Percentiles rank a stretch among this genome's conserved stretches.
These are phyloP conservation scores for Oryza meridionalis DNA, from an alignment of 176 grass and related monocot genomes.

Conservation along the genomic window DNA sequence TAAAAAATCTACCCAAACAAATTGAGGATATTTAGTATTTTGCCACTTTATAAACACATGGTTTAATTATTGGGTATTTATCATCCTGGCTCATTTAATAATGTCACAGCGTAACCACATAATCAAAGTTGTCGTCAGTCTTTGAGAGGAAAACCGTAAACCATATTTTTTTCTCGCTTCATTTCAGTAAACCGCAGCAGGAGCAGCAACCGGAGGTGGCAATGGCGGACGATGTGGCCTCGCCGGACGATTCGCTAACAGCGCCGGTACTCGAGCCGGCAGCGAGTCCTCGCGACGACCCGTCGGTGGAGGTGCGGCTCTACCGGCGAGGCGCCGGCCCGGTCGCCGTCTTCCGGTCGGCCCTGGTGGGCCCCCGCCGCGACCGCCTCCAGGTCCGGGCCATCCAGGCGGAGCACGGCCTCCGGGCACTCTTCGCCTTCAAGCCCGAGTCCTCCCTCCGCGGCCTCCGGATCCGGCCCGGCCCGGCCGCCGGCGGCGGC, in stretches of 20 bases:
- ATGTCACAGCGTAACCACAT: no score
- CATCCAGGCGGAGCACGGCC: slow-evolving; percentile 54
- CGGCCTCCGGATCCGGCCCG: slow-evolving; percentile 61
- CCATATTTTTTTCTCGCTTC: no score
- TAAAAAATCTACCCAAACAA: no score
- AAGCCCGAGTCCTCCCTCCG: slow-evolving; percentile 39
- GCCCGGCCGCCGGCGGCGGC: slow-evolving; percentile 35
- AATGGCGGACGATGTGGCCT: slow-evolving; percentile 31
- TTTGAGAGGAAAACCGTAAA: no score
- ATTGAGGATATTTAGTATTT: no score
- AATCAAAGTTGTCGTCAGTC: no score
- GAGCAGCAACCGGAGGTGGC: not conserved
- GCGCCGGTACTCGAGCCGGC: slow-evolving; percentile 36
- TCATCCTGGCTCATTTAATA: no score
- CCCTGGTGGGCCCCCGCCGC: slow-evolving; percentile 45
- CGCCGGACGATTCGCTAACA: not conserved
- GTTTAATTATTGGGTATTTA: no score
- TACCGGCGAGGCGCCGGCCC: slow-evolving; percentile 62
- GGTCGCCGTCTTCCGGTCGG: slow-evolving; percentile 53
- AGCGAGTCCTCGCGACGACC: not conserved
- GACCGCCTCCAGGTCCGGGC: slow-evolving; percentile 67
- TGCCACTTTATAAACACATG: no score
- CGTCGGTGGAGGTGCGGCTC: slow-evolving; percentile 69
- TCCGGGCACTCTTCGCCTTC: slow-evolving; percentile 67
- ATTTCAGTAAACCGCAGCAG: no score